phyloP scores from a whole-genome alignment of 768 basidiomycete species.

The Tylopilus sp. region DNA sequence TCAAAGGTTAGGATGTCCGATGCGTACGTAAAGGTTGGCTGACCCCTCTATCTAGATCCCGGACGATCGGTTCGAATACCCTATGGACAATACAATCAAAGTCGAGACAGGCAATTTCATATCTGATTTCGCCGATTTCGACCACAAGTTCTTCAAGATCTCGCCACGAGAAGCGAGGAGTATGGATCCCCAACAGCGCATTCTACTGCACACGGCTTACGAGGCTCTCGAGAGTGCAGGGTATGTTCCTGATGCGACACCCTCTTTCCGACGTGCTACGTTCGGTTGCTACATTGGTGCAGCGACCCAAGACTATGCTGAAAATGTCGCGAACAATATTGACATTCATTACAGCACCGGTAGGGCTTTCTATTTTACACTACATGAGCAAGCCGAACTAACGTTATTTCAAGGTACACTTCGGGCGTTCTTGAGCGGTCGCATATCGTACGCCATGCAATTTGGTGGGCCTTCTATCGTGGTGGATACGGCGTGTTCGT shows the following conservation, averaged over 20 bases:
- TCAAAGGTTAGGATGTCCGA: constrained; percentile 42
- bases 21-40: neutral
- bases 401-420: constrained; percentile 46
- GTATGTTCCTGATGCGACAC: constrained; percentile 58
- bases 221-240: constrained; percentile 70
- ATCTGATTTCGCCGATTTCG: constrained; percentile 53
- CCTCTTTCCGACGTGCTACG: constrained; percentile 46
- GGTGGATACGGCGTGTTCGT: constrained; percentile 74
- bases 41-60: constrained; percentile 49
- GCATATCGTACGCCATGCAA: constrained; percentile 65
- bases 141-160: constrained; percentile 68
- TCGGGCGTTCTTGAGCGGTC: constrained; percentile 65
- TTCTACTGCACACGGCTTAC: constrained; percentile 63
- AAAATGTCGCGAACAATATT: constrained; percentile 58
- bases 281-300: constrained; percentile 70
- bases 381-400: neutral
- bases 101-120: constrained; percentile 65
- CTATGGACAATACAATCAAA: constrained; percentile 37
- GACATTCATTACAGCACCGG: constrained; percentile 74
- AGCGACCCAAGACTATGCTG: constrained; percentile 66
- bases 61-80: constrained; percentile 48
- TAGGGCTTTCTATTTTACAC: constrained; percentile 22
- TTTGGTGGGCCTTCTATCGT: constrained; percentile 70
- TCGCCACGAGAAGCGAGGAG: constrained; percentile 70
- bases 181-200: constrained; percentile 76